phyloP scores from a whole-genome alignment of 163 green algal genomes.

The Chlorella variabilis region DNA sequence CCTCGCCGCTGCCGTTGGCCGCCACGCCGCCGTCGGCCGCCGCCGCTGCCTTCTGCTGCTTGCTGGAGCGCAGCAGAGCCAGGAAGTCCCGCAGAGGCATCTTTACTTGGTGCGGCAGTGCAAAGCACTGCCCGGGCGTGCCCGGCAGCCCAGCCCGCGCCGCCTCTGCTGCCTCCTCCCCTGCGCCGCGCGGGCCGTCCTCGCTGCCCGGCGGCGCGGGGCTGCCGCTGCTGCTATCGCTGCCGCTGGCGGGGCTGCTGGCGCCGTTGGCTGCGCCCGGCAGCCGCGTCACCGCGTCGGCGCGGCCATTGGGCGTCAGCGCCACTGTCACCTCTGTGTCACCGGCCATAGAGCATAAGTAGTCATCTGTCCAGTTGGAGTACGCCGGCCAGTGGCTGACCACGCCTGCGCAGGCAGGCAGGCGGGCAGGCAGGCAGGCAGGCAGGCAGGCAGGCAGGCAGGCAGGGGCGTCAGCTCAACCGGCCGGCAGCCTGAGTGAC shows the following conservation, averaged over 20 bases:
- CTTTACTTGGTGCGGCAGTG: slow-evolving; percentile 56
- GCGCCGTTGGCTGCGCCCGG: too few species aligned
- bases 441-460: too few species aligned
- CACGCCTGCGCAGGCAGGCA: slow-evolving; percentile 28
- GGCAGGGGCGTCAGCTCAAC: not conserved
- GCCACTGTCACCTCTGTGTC: slow-evolving; percentile 66
- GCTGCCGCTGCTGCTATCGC: not conserved
- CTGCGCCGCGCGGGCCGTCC: too few species aligned
- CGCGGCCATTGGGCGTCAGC: slow-evolving; percentile 70
- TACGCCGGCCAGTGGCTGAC: slow-evolving; percentile 46
- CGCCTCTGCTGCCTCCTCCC: not conserved
- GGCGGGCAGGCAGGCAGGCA: not conserved
- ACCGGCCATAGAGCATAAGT: slow-evolving; percentile 39
- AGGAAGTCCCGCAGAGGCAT: slow-evolving; percentile 64
- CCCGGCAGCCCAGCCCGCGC: not conserved
- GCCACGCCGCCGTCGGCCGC: not conserved
- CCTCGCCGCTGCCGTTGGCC: not conserved
- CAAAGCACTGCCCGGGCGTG: slow-evolving; percentile 52
- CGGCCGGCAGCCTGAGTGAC: too few species aligned
- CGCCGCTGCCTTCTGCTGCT: not conserved
- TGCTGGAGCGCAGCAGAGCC: slow-evolving; percentile 36
- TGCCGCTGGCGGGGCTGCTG: not conserved
- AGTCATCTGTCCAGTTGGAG: slow-evolving; percentile 46
- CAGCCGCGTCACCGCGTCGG: slow-evolving; percentile 51
- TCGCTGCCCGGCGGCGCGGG: too few species aligned